These are phyloP conservation scores for Lophiostoma macrostomum DNA, from an alignment of 495 filamentous ascomycete species.

Conservation along the genomic window DNA sequence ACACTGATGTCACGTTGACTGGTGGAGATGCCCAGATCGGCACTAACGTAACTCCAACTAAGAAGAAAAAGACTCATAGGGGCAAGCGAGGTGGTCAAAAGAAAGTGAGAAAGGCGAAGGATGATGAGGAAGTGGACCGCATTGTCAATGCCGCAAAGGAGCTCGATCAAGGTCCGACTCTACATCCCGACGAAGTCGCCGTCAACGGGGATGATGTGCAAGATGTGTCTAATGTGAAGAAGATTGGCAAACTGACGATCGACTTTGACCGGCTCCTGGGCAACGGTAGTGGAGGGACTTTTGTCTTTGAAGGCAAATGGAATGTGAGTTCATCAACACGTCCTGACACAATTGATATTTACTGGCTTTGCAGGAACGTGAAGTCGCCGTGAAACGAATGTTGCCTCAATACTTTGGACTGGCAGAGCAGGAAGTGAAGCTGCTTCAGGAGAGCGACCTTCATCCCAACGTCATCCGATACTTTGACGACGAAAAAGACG, in stretches of 20 bases:
- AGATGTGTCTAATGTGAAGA: conserved; percentile 30
- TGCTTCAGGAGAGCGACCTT: conserved; percentile 89
- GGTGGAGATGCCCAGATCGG: no score
- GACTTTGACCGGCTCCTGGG: conserved; percentile 42
- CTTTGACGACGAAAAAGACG: conserved; percentile 81
- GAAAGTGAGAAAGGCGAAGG: conserved; percentile 49
- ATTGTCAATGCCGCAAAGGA: conserved; percentile 33
- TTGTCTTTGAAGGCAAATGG: conserved; percentile 44
- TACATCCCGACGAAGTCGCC: conserved; percentile 37
- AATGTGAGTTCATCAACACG: conserved; percentile 29
- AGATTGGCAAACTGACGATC: conserved; percentile 43
- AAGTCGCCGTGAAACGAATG: conserved; percentile 96
- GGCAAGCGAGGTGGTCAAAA: conserved; percentile 79
- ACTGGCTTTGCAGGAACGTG: conserved; percentile 58
- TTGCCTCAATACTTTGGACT: conserved; percentile 91
- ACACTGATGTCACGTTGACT: not conserved
- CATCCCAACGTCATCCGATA: conserved; percentile 97
- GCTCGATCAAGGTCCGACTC: conserved; percentile 17
- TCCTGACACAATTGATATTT: not conserved
- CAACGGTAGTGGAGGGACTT: conserved; percentile 45
- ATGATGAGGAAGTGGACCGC: conserved; percentile 45
- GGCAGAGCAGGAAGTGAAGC: conserved; percentile 85
- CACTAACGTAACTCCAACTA: conserved; percentile 48
- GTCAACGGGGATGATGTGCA: conserved; percentile 22
- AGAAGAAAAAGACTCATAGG: conserved; percentile 77